phyloP scores from a whole-genome alignment of 179 eudicot species.

The Camellia oleifera region DNA sequence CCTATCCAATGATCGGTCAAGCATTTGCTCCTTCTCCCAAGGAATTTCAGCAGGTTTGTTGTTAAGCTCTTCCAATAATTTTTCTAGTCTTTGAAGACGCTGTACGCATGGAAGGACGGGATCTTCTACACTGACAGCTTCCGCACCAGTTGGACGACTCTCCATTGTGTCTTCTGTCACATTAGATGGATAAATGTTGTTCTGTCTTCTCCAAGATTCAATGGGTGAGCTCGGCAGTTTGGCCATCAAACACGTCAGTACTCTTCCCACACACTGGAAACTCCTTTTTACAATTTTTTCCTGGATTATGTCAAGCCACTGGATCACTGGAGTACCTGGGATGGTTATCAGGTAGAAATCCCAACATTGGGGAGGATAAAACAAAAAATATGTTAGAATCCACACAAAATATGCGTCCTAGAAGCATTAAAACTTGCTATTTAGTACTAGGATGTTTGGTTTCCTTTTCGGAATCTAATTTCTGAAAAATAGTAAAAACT shows the following conservation, averaged over 20 bases:
- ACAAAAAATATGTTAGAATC: neutral
- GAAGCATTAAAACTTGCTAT: neutral
- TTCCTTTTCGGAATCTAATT: too few species aligned
- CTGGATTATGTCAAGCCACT: slow-evolving; percentile 24
- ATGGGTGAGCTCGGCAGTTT: slow-evolving; percentile 34
- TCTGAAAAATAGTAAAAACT: too few species aligned
- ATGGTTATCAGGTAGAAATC: neutral
- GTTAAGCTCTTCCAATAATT: slow-evolving; percentile 50
- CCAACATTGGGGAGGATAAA: neutral
- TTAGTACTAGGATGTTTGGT: neutral
- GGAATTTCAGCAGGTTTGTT: slow-evolving; percentile 62
- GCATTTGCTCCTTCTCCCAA: slow-evolving; percentile 59
- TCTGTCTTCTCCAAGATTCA: slow-evolving; percentile 41
- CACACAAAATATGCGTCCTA: neutral
- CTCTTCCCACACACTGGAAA: slow-evolving; percentile 27
- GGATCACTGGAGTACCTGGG: slow-evolving; percentile 25
- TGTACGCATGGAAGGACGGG: slow-evolving; percentile 42
- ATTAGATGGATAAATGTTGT: slow-evolving; percentile 33
- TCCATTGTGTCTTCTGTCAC: slow-evolving; percentile 29
- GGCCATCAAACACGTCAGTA: slow-evolving; percentile 28
- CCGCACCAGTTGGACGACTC: slow-evolving; percentile 24
- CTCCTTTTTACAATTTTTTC: slow-evolving; percentile 35
- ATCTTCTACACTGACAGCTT: slow-evolving; percentile 27
- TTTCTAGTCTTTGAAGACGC: slow-evolving; percentile 62
- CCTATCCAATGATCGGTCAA: slow-evolving; percentile 60